phyloP scores from a whole-genome alignment of 2,329 filamentous ascomycete genomes.

The Aureobasidium lini region DNA sequence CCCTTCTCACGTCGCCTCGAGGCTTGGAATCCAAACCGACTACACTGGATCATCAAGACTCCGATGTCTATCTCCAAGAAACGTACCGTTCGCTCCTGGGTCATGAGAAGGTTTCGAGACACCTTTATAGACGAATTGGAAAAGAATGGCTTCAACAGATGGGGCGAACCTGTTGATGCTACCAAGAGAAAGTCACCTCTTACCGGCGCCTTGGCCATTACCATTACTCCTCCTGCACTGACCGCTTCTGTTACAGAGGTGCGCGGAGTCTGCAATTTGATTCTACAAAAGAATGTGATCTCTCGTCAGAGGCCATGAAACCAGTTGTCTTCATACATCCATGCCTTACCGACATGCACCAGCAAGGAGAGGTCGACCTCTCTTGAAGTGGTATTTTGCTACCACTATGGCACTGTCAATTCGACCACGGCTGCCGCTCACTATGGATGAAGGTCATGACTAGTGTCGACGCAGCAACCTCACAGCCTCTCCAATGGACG shows the following conservation, averaged over 20 bases:
- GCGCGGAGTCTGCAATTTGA: background rate
- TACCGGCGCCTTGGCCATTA: slow-evolving; percentile 3
- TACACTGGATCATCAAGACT: slow-evolving; percentile 43
- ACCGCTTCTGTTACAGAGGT: background rate
- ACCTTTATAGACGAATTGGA: slow-evolving; percentile 41
- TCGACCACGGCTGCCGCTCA: too few relatives aligned
- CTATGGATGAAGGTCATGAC: too few relatives aligned
- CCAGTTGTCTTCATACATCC: too few relatives aligned
- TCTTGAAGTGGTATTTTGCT: too few relatives aligned
- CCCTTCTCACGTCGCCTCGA: slow-evolving; percentile 22
- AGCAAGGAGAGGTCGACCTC: too few relatives aligned
- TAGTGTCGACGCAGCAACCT: too few relatives aligned
- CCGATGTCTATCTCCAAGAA: slow-evolving; percentile 29
- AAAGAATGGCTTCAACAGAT: slow-evolving; percentile 33
- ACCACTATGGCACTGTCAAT: too few relatives aligned
- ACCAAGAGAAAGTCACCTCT: background rate
- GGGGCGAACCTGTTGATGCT: background rate
- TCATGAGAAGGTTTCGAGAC: slow-evolving; percentile 34
- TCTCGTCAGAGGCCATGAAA: background rate
- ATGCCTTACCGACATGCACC: too few relatives aligned
- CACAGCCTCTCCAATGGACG: too few relatives aligned
- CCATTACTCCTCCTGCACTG: background rate
- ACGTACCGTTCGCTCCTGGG: slow-evolving; percentile 41
- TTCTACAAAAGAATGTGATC: background rate
- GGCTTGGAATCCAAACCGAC: slow-evolving; percentile 27